Percentiles rank a stretch among this genome's conserved stretches.
These are phyloP conservation scores for Elongisporangium prolatum DNA, from an alignment of 352 stramenopile species.

Conservation along the genomic window DNA sequence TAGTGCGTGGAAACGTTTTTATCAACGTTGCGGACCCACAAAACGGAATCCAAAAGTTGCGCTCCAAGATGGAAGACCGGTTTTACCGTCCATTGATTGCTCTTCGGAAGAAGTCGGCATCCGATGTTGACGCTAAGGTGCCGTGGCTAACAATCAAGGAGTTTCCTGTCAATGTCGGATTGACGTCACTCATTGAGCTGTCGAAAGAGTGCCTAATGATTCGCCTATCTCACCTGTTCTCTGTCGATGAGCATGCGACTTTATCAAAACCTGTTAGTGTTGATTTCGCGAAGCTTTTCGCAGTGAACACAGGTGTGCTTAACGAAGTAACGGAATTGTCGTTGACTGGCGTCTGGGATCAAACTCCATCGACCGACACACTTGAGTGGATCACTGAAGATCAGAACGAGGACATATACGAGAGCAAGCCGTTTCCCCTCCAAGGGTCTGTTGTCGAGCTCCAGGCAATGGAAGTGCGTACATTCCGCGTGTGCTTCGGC, in stretches of 20 bases:
- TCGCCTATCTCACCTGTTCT: slow-evolving; percentile 94
- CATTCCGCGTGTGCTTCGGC: slow-evolving; percentile 79
- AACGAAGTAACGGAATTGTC: slow-evolving; percentile 83
- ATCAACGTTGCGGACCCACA: slow-evolving; percentile 54
- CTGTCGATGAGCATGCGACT: slow-evolving; percentile 75
- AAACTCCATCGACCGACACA: slow-evolving; percentile 40
- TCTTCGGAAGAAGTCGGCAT: slow-evolving; percentile 32
- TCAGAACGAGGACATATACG: slow-evolving; percentile 13
- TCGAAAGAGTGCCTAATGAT: slow-evolving; percentile 81
- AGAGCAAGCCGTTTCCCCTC: slow-evolving; percentile 29
- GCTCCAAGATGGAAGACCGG: slow-evolving; percentile 59
- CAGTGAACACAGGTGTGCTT: slow-evolving; percentile 36
- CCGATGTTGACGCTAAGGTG: slow-evolving; percentile 40
- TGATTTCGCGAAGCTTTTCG: slow-evolving; percentile 65
- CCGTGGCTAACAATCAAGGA: slow-evolving; percentile 57
- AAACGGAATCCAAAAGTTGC: slow-evolving; percentile 50
- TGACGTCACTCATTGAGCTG: slow-evolving; percentile 89
- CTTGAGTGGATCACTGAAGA: slow-evolving; percentile 35
- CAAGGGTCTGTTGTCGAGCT: slow-evolving; percentile 63
- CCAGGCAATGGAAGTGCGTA: slow-evolving; percentile 91
- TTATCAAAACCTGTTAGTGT: slow-evolving; percentile 71
- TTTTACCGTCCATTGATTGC: slow-evolving; percentile 67
- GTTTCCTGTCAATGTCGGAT: slow-evolving; percentile 90
- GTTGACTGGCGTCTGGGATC: slow-evolving; percentile 70
- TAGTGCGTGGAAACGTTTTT: slow-evolving; percentile 62